These are phyloP conservation scores for Syncephalastrum contaminatum DNA, from an alignment of 371 early-diverging fungal species.

Conservation along the genomic window DNA sequence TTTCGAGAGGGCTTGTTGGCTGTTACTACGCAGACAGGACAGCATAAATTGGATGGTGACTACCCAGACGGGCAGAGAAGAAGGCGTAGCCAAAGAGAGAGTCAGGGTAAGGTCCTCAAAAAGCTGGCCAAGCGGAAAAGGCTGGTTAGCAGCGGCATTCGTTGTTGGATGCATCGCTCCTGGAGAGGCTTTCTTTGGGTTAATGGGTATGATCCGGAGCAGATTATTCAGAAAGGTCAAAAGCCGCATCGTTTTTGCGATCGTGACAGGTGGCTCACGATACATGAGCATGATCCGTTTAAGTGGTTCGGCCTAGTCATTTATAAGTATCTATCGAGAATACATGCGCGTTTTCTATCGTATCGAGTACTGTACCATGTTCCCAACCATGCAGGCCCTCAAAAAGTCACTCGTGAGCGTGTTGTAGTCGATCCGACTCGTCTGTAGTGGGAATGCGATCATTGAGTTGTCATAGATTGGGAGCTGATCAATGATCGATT, in stretches of 20 bases:
- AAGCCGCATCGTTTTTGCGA: constrained; percentile 36
- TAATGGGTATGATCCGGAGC: constrained; percentile 28
- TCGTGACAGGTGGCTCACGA: constrained; percentile 41
- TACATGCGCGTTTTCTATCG: background rate
- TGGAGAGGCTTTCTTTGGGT: constrained; percentile 5
- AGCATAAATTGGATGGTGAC: constrained; percentile 44
- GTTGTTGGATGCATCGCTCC: constrained; percentile 3
- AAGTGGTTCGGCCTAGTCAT: constrained; percentile 37
- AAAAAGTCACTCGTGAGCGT: constrained; percentile 36
- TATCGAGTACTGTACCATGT: constrained; percentile 17
- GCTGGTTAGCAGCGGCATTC: constrained; percentile 2
- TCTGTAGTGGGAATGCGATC: constrained; percentile 21
- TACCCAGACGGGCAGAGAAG: constrained; percentile 32
- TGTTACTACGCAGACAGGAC: constrained; percentile 34
- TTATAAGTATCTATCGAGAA: background rate
- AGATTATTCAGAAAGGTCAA: constrained; percentile 43
- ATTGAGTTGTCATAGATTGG: constrained; percentile 24
- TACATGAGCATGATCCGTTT: constrained; percentile 41
- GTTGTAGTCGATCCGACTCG: constrained; percentile 36
- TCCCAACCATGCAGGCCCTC: constrained; percentile 31
- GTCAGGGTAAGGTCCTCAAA: constrained; percentile 41
- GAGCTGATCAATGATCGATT: constrained; percentile 5
- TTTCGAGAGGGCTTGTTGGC: constrained; percentile 26
- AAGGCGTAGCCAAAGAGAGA: constrained; percentile 22
- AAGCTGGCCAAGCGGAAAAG: constrained; percentile 37